Base-by-base conservation (phyloP, 2,329 filamentous ascomycete species). In the Aureobasidium sp. region DNA sequence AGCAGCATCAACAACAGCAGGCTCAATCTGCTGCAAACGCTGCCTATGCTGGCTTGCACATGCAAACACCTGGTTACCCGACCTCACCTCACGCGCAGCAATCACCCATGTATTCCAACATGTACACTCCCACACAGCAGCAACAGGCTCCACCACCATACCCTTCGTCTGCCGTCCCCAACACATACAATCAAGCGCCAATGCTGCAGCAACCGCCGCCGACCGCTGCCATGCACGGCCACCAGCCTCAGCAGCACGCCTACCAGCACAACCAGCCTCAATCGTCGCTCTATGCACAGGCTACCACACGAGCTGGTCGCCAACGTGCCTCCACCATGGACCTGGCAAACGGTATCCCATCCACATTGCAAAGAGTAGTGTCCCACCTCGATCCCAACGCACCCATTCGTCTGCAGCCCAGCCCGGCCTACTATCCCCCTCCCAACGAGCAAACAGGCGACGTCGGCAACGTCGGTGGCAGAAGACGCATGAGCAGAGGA, bases 241-340 rank as follows among this genome's bases (percentile, higher is more conserved):
- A 59, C 50, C 87, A 88, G 67, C 63, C 27, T 54, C 57, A 62
- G 57, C 37, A 58, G 66, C 19, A 69, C 67, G 67, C 66, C 68
- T 55, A 65, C 66, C 8, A 71, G 71, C 70, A 60, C 47, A 43
- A 25, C 19, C 58, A 60, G 29, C 37, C 47, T n/a, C 89, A 90
- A 57, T 90, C 90, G 64, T 87, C 83, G 66, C 77, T 88, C 40
- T 89, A 88, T 67, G 81, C 84, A 47, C 89, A 93, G 75, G 85
- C 88, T 62, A 88, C 85, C 57, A 84, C 90, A 67, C 83, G 90
- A 65, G 86, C 86, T 47, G 87, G 87, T 46, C 84, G 94, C 58
- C 93, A 96, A 74, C 85, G 94, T 63, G 92, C 94, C 42, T 94
- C 92, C 46, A 99, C 94, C 3, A 95, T 97, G 88, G 94, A 97